Evolutionary conservation across 2,329 filamentous ascomycete species (phyloP), one percentile per base, ranked within the genome.

Genomic region (Periconia digitata): DNA sequence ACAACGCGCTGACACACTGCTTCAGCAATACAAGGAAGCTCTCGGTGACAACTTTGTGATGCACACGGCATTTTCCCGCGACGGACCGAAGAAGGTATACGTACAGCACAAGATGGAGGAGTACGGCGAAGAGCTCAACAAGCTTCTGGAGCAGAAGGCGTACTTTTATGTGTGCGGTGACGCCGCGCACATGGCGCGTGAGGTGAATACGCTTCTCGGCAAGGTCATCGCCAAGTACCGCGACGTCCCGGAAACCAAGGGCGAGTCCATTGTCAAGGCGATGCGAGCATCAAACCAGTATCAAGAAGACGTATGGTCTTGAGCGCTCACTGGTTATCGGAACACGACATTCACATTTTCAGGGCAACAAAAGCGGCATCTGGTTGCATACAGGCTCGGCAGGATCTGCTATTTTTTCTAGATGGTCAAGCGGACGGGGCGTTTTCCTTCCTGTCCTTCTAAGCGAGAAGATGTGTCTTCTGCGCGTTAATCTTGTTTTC

Each of bases 151-250:
- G 72, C 89, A 92, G 71, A 86, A 86, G 67, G 94, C 90, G 5
- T 96, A 94, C 75, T 92, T 99, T 72, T 99, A 99, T 72, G 92
- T 99, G 49, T 99, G 95, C 65, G 94, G 94, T 75, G 94, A 99
- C 69, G 95, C 95, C 0, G 89, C 94, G 47, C 92, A 96, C 77
- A 96, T 96, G 92, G 92, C 92, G 40, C 86, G 92, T 49, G 92
- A 95, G 71, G 91, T 96, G 65, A 96, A 95, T 71, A 79, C 86
- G 20, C 84, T 90, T n/a, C 79, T 99, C 37, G 87, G 81, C 21
- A 86, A 95, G 69, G 95, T 97, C 66, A 86, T 99, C 60, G 80
- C 91, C 21, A 85, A 92, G 69, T 83, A 95, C 72, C 84, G 94
- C 45, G 87, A 87, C 43, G 81, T 97, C 49, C 80, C 90, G 1